These are phyloP conservation scores for Rehmannia glutinosa DNA, from an alignment of 257 asterid genomes.

Conservation along the genomic window DNA sequence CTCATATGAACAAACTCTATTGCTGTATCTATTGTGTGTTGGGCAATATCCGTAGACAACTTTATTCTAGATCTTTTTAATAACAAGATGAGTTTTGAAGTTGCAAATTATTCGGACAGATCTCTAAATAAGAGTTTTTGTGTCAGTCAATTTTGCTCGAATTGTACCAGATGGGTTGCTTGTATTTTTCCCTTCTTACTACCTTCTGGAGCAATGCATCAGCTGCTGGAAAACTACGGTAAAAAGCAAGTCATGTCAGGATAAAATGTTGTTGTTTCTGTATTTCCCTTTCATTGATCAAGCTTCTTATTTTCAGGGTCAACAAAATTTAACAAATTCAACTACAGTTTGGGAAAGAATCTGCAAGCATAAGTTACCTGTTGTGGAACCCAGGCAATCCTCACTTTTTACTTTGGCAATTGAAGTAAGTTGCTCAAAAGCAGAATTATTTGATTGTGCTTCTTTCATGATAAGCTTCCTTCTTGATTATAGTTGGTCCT, in stretches of 20 bases:
- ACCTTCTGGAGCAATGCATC: conserved; percentile 82
- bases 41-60: background rate
- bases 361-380: conserved; percentile 89
- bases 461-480: background rate
- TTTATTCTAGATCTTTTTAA: background rate
- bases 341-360: conserved; percentile 94
- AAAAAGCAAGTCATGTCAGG: conserved; percentile 21
- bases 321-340: conserved; percentile 48
- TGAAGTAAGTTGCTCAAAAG: conserved; percentile 50
- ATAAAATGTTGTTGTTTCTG: conserved; percentile 1
- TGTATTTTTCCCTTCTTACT: conserved; percentile 92
- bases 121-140: conserved; percentile 25
- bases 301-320: conserved; percentile 44
- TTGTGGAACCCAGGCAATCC: conserved; percentile 96
- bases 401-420: conserved; percentile 75
- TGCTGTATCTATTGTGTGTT: background rate
- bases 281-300: conserved; percentile 7
- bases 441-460: conserved; percentile 5
- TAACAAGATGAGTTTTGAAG: conserved; percentile 10
- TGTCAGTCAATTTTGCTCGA: conserved; percentile 90
- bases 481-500: conserved; percentile 11
- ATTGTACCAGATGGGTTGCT: conserved; percentile 98
- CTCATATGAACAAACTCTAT: conserved; percentile 2
- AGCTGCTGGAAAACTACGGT: conserved; percentile 87
- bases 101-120: conserved; percentile 8